Base-by-base conservation (phyloP, 768 basidiomycete genomes). In the Macrolepiota albuminosa region DNA sequence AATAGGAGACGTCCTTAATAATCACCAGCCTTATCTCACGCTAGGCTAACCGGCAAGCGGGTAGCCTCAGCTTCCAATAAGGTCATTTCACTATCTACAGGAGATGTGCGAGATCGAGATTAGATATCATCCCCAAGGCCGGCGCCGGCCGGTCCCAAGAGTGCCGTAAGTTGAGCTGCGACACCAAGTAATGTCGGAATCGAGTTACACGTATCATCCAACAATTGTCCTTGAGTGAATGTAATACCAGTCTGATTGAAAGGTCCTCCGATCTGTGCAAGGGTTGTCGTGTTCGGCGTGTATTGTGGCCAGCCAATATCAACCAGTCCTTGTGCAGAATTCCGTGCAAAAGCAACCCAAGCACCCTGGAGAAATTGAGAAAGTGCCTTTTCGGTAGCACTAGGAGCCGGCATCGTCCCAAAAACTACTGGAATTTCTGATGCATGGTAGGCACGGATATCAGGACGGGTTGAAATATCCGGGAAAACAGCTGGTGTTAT, bases 321-420 rank as follows among this genome's bases (percentile, higher is more conserved):
- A 26, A 57, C n/a, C 54, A 76, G 58, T 1, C 75, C 76, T 11
- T 69, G 55, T 6, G 55, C 37, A 1, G 77, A 75, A 62, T 78
- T 68, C n/a, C 73, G 70, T n/a, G 77, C 76, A 56, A 79, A 79
- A 6, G 73, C 68, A 1, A 77, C 75, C 77, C 78, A 79, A 0
- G 75, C 76, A 6, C 65, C 61, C 60, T 78, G 76, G 1, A 77
- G 56, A 55, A 71, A 74, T 54, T 60, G 67, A 72, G 40, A 78
- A 66, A n/a, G 67, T 63, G n/a, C 54, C 70, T 71, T 16, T 47
- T 60, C 13, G 62, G 55, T 11, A 71, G 70, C 11, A 69, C 67
- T 53, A 9, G 67, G 55, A n/a, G 63, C 36, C 60, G 54, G 57
- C 68, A 70, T 74, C 1, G 74, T 73, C 2, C 75, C 76, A 52